Percentiles rank a stretch among this genome's conserved stretches.
Evolutionary conservation across 352 stramenopile genomes (phyloP).

Genomic region (Globisporangium alternatum): DNA sequence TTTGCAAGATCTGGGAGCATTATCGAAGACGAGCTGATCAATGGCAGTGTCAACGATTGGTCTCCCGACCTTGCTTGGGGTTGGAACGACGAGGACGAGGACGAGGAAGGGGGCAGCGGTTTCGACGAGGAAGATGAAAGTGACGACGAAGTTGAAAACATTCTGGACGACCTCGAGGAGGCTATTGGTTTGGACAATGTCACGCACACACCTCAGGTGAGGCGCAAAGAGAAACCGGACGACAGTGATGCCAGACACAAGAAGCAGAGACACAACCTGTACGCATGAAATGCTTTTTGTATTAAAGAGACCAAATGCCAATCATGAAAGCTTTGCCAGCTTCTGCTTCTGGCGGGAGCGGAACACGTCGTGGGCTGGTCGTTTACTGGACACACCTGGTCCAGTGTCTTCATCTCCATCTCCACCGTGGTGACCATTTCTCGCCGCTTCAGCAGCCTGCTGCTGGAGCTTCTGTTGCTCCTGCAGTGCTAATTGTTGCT

Average conservation of each 20-base stretch:
- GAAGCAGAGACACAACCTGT: conserved; percentile 33
- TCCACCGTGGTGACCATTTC: conserved; percentile 37
- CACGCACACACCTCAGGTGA: conserved; percentile 15
- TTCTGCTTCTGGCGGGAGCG: conserved; percentile 84
- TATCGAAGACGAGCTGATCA: conserved; percentile 18
- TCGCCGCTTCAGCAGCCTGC: conserved; percentile 42
- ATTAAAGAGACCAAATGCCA: conserved; percentile 12
- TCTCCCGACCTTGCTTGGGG: conserved; percentile 1
- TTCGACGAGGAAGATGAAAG: conserved; percentile 30
- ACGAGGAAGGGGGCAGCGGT: conserved; percentile 5
- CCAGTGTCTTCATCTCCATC: conserved; percentile 37
- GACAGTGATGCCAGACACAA: conserved; percentile 29
- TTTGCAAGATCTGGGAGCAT: conserved; percentile 11
- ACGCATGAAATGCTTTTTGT: conserved; percentile 19
- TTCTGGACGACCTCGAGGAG: not conserved
- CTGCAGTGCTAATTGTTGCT: conserved; percentile 49
- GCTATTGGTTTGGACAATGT: not conserved
- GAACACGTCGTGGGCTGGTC: conserved; percentile 83
- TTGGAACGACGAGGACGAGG: conserved; percentile 12
- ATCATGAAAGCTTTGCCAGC: conserved; percentile 72
- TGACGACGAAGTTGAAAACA: conserved; percentile 34
- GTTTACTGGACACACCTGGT: conserved; percentile 71
- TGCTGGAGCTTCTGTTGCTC: conserved; percentile 56
- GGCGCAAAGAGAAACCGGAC: conserved; percentile 6
- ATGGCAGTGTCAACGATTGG: conserved; percentile 14